phyloP scores from a whole-genome alignment of 1,284 basidiomycete species.

The Trichosporon sp. region DNA sequence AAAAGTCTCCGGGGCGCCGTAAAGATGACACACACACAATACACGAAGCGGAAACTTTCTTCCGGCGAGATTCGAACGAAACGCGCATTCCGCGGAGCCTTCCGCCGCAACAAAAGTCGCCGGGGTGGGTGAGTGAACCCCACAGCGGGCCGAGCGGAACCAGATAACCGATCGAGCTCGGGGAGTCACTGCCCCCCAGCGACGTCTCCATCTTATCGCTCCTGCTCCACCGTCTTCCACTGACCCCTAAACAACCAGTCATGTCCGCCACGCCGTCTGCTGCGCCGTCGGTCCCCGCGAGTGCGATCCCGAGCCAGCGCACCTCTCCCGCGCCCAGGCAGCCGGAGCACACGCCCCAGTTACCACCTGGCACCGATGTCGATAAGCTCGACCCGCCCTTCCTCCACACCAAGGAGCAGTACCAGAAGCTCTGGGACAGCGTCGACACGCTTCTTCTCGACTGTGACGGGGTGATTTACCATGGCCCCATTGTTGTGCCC shows the following conservation, averaged over 20 bases:
- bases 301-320: conserved; percentile 1
- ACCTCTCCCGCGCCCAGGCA: background rate
- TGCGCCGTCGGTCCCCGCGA: background rate
- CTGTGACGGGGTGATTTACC: conserved; percentile 95
- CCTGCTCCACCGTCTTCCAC: background rate
- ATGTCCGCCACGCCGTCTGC: background rate
- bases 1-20: conserved; percentile 10
- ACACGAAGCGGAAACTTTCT: conserved; percentile 2
- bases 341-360: background rate
- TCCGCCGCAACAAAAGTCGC: background rate
- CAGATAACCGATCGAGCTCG: conserved; percentile 9
- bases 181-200: background rate
- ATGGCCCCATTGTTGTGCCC: conserved; percentile 77
- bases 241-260: background rate
- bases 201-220: background rate
- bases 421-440: conserved; percentile 62
- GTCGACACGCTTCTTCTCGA: conserved; percentile 95
- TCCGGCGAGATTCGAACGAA: background rate
- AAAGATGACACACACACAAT: too few relatives aligned
- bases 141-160: background rate
- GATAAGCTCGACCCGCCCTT: conserved; percentile 34
- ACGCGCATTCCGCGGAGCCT: background rate
- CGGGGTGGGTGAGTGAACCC: background rate
- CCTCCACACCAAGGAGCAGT: conserved; percentile 46
- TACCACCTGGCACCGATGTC: background rate